Evolutionary conservation across 2,329 filamentous ascomycete genomes (phyloP).

Genomic region (Trichoderma sp.): DNA sequence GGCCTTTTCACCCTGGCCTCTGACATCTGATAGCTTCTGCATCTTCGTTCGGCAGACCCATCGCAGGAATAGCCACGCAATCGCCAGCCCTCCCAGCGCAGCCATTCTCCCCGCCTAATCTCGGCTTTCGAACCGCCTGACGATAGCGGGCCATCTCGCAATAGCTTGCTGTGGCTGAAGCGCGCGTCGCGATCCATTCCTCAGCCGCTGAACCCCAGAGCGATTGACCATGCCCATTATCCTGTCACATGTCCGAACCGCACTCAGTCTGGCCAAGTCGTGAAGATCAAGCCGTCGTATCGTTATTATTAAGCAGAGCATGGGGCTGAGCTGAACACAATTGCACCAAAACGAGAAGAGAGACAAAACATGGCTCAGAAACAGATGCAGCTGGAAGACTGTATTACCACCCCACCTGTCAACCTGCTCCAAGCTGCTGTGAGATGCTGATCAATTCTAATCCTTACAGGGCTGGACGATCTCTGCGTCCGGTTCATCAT

Average conservation of each 20-base stretch:
- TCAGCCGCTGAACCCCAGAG: constrained; percentile 17
- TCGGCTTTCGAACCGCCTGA: background rate
- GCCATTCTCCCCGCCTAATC: background rate
- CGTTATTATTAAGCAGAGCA: constrained; percentile 34
- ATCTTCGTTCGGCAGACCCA: constrained; percentile 22
- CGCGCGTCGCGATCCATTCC: constrained; percentile 23
- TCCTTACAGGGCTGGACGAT: constrained; percentile 82
- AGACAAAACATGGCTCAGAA: constrained; percentile 60
- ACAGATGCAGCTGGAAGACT: constrained; percentile 89
- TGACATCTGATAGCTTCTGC: constrained; percentile 20
- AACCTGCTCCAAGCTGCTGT: background rate
- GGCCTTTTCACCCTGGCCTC: constrained; percentile 8
- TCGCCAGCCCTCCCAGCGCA: background rate
- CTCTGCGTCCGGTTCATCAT: constrained; percentile 97
- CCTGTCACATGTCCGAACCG: constrained; percentile 38
- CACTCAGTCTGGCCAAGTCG: constrained; percentile 40
- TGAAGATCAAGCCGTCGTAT: constrained; percentile 33
- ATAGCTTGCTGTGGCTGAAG: constrained; percentile 18
- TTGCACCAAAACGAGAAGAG: background rate
- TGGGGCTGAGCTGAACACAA: constrained; percentile 34
- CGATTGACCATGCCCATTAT: constrained; percentile 41
- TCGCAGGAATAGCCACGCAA: background rate
- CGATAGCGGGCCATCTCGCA: constrained; percentile 9
- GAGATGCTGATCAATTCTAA: constrained; percentile 34
- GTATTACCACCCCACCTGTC: constrained; percentile 49